Evolutionary conservation across 1,284 basidiomycete genomes (phyloP).

Genomic region (Trichosporon sp.): DNA sequence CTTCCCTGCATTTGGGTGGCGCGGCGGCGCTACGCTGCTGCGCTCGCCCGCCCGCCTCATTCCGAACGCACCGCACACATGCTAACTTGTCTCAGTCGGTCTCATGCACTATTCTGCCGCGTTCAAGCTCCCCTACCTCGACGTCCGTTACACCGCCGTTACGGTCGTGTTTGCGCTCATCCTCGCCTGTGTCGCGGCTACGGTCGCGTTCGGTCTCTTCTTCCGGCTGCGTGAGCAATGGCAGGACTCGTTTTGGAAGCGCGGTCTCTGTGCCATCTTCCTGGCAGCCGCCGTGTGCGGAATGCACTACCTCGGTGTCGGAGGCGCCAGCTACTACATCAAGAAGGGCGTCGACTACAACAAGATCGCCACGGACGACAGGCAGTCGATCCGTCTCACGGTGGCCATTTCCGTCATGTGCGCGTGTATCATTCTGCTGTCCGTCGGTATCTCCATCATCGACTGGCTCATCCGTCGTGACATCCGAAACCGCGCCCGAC

Average conservation of each 20-base stretch:
- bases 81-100: conserved; percentile 32
- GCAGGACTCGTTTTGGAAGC: conserved; percentile 52
- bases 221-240: conserved; percentile 52
- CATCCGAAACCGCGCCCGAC: conserved; percentile 47
- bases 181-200: conserved; percentile 50
- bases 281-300: conserved; percentile 51
- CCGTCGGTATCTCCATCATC: conserved; percentile 45
- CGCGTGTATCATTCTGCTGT: conserved; percentile 48
- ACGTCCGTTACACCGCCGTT: conserved; percentile 36
- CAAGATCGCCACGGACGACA: background rate
- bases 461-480: conserved; percentile 47
- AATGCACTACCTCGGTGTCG: conserved; percentile 53
- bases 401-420: conserved; percentile 52
- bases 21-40: too few species aligned
- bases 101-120: conserved; percentile 52
- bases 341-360: conserved; percentile 17
- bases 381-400: conserved; percentile 44
- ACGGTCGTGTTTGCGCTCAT: conserved; percentile 50
- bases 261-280: conserved; percentile 46
- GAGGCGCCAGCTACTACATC: conserved; percentile 49
- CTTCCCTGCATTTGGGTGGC: background rate
- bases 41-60: conserved; percentile 35
- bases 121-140: conserved; percentile 45
- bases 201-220: conserved; percentile 50
- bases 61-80: too few species aligned